Conservation (phyloP, 2,329 filamentous ascomycete genomes). For the Alternaria sp. region DNA sequence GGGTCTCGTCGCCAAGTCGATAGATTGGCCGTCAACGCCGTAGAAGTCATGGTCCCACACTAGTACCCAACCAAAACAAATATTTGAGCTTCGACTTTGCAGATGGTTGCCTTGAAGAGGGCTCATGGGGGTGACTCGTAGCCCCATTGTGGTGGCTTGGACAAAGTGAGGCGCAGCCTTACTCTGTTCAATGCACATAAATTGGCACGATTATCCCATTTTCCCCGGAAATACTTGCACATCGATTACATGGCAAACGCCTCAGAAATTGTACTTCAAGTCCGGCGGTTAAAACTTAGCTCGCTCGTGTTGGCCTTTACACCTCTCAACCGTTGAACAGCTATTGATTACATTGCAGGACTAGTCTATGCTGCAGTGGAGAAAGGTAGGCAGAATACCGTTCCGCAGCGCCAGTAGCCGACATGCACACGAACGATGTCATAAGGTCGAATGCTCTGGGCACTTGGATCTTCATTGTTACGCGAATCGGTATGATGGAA, state of each 20-base stretch:
- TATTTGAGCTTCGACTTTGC: neutral
- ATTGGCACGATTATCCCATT: constrained; percentile 20
- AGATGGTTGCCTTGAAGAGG: constrained; percentile 22
- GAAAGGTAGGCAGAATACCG: constrained; percentile 32
- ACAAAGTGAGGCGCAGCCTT: constrained; percentile 49
- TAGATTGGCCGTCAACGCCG: constrained; percentile 11
- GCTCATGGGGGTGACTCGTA: constrained; percentile 34
- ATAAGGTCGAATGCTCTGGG: constrained; percentile 18
- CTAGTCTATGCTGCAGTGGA: constrained; percentile 29
- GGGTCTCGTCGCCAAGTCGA: neutral
- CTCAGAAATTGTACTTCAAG: neutral
- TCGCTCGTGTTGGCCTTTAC: constrained; percentile 31
- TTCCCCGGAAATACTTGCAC: neutral
- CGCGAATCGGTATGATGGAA: neutral
- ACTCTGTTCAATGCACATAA: constrained; percentile 35
- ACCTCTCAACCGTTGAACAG: constrained; percentile 23
- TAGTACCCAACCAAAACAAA: constrained; percentile 15
- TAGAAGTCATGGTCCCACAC: constrained; percentile 12
- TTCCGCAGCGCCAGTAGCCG: constrained; percentile 26
- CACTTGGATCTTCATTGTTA: constrained; percentile 9
- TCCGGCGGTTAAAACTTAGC: constrained; percentile 33
- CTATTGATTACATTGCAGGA: constrained; percentile 36
- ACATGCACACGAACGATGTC: constrained; percentile 28
- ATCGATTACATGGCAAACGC: neutral
- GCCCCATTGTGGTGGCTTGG: constrained; percentile 38